phyloP scores from a whole-genome alignment of 169 alveolate genomes.

The Plasmodium gaboni region DNA sequence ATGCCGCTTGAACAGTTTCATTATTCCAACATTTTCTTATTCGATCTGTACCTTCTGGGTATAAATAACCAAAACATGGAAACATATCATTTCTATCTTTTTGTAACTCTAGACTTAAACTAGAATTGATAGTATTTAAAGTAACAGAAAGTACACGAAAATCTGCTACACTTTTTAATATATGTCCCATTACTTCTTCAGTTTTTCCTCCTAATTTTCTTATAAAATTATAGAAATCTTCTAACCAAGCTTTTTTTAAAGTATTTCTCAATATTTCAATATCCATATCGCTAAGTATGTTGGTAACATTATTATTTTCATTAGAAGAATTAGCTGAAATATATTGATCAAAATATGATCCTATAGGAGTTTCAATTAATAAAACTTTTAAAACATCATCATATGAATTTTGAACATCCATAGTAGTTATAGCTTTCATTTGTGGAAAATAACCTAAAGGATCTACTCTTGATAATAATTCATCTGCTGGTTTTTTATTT shows the following conservation, averaged over 20 bases:
- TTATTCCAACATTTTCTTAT: slow-evolving; percentile 93
- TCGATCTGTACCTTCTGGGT: slow-evolving; percentile 93
- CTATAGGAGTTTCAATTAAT: slow-evolving; percentile 98
- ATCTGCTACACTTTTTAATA: slow-evolving; percentile 91
- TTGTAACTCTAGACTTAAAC: slow-evolving; percentile 75
- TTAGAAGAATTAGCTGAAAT: slow-evolving; percentile 73
- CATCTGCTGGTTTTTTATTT: slow-evolving; percentile 93
- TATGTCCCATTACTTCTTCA: slow-evolving; percentile 94
- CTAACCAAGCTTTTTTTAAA: slow-evolving; percentile 96
- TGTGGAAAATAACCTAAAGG: slow-evolving; percentile 99
- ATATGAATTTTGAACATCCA: slow-evolving; percentile 95
- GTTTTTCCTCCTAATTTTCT: slow-evolving; percentile 91
- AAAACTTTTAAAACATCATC: slow-evolving; percentile 96
- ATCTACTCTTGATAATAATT: slow-evolving; percentile 94
- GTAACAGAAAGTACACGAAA: slow-evolving; percentile 89
- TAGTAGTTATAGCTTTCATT: slow-evolving; percentile 94
- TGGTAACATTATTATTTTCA: slow-evolving; percentile 76
- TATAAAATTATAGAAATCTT: slow-evolving; percentile 94
- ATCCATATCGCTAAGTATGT: slow-evolving; percentile 79
- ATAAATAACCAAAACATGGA: slow-evolving; percentile 92
- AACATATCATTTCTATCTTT: slow-evolving; percentile 91
- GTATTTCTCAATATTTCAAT: slow-evolving; percentile 93
- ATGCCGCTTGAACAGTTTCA: slow-evolving; percentile 91
- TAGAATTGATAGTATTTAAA: slow-evolving; percentile 83
- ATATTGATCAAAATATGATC: slow-evolving; percentile 87